Percentiles rank a stretch among this genome's conserved stretches.
Evolutionary conservation across 1,139 yeast species (phyloP).

Genomic region (Pichia kudriavzevii): DNA sequence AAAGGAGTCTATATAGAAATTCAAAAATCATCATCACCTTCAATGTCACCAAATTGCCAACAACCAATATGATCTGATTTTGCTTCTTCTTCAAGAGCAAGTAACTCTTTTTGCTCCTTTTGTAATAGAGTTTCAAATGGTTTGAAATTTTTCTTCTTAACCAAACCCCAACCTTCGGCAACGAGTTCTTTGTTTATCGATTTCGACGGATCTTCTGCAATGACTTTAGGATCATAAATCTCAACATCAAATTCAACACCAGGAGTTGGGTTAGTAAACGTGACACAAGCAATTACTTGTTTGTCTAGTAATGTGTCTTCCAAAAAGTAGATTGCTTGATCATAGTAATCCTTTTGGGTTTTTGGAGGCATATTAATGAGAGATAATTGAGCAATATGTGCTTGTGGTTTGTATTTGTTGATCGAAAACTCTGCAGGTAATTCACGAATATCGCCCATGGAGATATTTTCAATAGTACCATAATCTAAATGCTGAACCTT

Average conservation of each 20-base stretch:
- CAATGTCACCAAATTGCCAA: slow-evolving; percentile 78
- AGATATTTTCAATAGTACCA: slow-evolving; percentile 50
- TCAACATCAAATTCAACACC: slow-evolving; percentile 43
- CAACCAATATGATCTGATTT: slow-evolving; percentile 53
- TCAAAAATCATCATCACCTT: slow-evolving; percentile 44
- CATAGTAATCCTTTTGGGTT: slow-evolving; percentile 41
- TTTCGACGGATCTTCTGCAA: slow-evolving; percentile 46
- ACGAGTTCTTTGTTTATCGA: slow-evolving; percentile 60
- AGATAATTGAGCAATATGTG: slow-evolving; percentile 50
- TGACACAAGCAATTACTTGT: slow-evolving; percentile 52
- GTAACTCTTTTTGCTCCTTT: slow-evolving; percentile 34
- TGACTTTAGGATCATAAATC: slow-evolving; percentile 55
- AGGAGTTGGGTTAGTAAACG: slow-evolving; percentile 34
- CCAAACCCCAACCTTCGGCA: slow-evolving; percentile 58
- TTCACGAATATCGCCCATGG: slow-evolving; percentile 40
- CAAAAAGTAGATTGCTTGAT: slow-evolving; percentile 51
- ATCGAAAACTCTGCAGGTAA: slow-evolving; percentile 48
- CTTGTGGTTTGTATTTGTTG: slow-evolving; percentile 44
- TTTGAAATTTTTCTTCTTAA: slow-evolving; percentile 34
- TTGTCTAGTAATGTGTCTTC: slow-evolving; percentile 49
- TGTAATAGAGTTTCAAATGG: slow-evolving; percentile 34
- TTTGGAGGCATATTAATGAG: slow-evolving; percentile 60
- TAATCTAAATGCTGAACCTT: slow-evolving; percentile 59
- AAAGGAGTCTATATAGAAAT: neutral
- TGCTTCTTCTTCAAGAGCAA: slow-evolving; percentile 41